Conservation (phyloP, 2,329 filamentous ascomycete species). For the Boeremia lycopersici region DNA sequence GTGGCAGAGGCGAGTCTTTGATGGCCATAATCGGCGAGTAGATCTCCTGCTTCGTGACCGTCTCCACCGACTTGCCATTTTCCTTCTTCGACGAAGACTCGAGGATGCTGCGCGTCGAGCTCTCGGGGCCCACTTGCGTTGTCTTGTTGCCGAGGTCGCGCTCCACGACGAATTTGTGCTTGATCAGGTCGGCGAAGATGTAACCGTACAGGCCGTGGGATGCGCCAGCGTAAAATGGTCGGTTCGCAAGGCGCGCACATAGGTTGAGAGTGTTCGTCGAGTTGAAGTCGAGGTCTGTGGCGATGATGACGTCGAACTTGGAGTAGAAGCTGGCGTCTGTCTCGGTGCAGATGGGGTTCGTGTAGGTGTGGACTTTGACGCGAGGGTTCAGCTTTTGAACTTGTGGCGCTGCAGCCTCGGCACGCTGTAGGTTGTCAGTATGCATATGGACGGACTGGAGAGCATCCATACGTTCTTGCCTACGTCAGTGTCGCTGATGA, state of each 20-base stretch:
- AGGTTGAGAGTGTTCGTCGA: conserved; percentile 82
- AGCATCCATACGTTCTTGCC: conserved; percentile 68
- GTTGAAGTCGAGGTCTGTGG: conserved; percentile 81
- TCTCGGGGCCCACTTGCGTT: conserved; percentile 66
- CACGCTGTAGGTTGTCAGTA: conserved; percentile 60
- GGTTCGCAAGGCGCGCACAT: conserved; percentile 76
- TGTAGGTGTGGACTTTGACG: conserved; percentile 75
- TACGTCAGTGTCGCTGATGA: conserved; percentile 73
- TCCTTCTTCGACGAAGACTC: conserved; percentile 69
- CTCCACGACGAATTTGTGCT: conserved; percentile 88
- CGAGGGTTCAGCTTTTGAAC: conserved; percentile 88
- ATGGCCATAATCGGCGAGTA: conserved; percentile 90
- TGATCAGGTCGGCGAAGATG: conserved; percentile 90
- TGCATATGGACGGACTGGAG: background rate
- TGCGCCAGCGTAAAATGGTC: conserved; percentile 86
- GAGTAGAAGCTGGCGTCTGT: conserved; percentile 76
- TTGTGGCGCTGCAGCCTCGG: conserved; percentile 76
- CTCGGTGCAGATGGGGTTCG: conserved; percentile 63
- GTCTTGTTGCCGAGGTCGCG: conserved; percentile 78
- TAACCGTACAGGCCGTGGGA: conserved; percentile 92
- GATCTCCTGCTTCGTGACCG: conserved; percentile 87
- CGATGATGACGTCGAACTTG: conserved; percentile 83
- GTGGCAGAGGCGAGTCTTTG: conserved; percentile 73
- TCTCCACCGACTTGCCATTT: conserved; percentile 72
- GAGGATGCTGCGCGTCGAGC: conserved; percentile 76